Percentiles rank a stretch among this genome's conserved stretches.
phyloP scores from a whole-genome alignment of 331 rosid genomes.

The Quercus lobata region DNA sequence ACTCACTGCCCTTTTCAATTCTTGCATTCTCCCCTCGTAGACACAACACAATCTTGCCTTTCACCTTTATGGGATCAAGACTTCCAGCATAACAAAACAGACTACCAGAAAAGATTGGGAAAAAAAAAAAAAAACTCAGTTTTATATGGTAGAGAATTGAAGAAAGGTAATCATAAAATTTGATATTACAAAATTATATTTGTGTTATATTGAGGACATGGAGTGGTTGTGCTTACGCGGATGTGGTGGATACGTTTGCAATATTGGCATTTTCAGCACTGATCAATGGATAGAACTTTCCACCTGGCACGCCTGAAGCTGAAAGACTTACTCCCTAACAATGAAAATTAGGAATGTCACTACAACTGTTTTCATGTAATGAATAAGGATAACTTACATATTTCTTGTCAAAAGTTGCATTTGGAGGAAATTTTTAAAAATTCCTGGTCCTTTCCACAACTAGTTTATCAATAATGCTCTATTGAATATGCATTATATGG shows the following conservation, averaged over 20 bases:
- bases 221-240: constrained; percentile 35
- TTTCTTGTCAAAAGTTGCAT: no score
- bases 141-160: background rate
- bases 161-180: background rate
- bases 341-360: background rate
- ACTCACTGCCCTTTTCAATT: constrained; percentile 19
- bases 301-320: constrained; percentile 11
- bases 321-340: constrained; percentile 65
- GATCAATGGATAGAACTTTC: constrained; percentile 43
- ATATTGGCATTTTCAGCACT: constrained; percentile 27
- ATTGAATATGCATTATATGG: background rate
- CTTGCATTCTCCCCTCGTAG: no score
- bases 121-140: no score
- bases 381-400: background rate
- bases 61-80: no score
- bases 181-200: background rate
- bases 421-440: no score
- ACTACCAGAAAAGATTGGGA: no score
- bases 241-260: background rate
- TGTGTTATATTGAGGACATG: no score
- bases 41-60: no score
- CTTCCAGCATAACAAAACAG: no score
- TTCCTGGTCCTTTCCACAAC: no score
- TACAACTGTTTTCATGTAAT: background rate
- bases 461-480: no score